These are phyloP conservation scores for Achlya hypogyna DNA, from an alignment of 352 stramenopile genomes.

Conservation along the genomic window DNA sequence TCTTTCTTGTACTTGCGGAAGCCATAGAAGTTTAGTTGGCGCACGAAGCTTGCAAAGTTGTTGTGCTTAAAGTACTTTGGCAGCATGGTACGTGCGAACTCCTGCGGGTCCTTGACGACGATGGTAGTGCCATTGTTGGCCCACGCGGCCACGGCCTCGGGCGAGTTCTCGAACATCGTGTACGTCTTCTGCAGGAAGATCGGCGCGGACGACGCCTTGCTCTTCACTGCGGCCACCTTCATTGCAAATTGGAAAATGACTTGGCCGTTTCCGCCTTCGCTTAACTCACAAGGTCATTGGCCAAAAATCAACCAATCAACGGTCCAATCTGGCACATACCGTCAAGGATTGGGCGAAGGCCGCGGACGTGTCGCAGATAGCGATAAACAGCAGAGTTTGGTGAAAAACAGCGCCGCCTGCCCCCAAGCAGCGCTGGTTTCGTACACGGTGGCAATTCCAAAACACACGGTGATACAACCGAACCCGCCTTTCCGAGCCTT, in stretches of 20 bases:
- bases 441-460: too few relatives aligned
- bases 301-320: neutral
- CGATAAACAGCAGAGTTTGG: neutral
- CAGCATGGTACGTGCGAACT: slow-evolving; percentile 87
- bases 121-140: slow-evolving; percentile 74
- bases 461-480: neutral
- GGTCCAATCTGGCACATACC: neutral
- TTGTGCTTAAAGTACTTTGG: slow-evolving; percentile 93
- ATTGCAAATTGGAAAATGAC: slow-evolving; percentile 8
- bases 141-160: slow-evolving; percentile 67
- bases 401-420: too few relatives aligned
- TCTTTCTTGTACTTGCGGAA: slow-evolving; percentile 91
- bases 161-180: slow-evolving; percentile 88
- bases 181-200: slow-evolving; percentile 91
- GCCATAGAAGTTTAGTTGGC: slow-evolving; percentile 91
- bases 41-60: slow-evolving; percentile 91
- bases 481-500: neutral
- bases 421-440: too few relatives aligned
- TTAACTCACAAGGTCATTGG: neutral
- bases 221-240: neutral
- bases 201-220: slow-evolving; percentile 29
- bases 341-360: neutral
- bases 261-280: neutral
- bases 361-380: neutral
- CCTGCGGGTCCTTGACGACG: slow-evolving; percentile 86